phyloP scores from a whole-genome alignment of 352 stramenopile genomes.

The Phytophthora melonis region DNA sequence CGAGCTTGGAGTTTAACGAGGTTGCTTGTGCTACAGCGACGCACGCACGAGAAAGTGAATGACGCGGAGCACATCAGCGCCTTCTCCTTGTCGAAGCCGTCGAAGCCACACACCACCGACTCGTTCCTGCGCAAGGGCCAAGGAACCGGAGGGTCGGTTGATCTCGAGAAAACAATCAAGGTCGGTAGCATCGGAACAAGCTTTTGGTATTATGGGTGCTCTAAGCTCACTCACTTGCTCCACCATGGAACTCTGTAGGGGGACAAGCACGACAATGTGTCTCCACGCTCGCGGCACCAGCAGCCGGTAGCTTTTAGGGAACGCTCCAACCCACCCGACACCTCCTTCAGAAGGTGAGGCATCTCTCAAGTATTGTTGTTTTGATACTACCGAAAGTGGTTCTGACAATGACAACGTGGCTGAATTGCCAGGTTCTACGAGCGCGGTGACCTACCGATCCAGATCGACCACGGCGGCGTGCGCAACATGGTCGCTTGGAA shows the following conservation, averaged over 20 bases:
- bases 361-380: not conserved
- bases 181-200: not conserved
- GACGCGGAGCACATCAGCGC: slow-evolving; percentile 74
- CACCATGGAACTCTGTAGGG: not conserved
- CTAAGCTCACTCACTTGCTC: slow-evolving; percentile 9
- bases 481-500: slow-evolving; percentile 98
- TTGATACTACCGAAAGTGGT: not conserved
- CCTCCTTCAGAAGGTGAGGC: slow-evolving; percentile 71
- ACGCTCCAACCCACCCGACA: slow-evolving; percentile 94
- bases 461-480: slow-evolving; percentile 97
- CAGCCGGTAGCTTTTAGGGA: slow-evolving; percentile 91
- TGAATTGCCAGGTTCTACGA: slow-evolving; percentile 86
- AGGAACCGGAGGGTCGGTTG: slow-evolving; percentile 85
- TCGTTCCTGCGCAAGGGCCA: slow-evolving; percentile 93
- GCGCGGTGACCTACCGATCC: slow-evolving; percentile 95
- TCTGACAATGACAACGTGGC: not conserved
- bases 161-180: slow-evolving; percentile 69
- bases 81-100: slow-evolving; percentile 93
- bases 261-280: slow-evolving; percentile 52
- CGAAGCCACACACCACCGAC: slow-evolving; percentile 84
- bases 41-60: slow-evolving; percentile 76
- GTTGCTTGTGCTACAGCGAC: slow-evolving; percentile 34
- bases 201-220: not conserved
- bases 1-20: not conserved
- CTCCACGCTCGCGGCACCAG: slow-evolving; percentile 58